Base-by-base conservation (phyloP, 768 basidiomycete species). In the Phylloporus sp. region DNA sequence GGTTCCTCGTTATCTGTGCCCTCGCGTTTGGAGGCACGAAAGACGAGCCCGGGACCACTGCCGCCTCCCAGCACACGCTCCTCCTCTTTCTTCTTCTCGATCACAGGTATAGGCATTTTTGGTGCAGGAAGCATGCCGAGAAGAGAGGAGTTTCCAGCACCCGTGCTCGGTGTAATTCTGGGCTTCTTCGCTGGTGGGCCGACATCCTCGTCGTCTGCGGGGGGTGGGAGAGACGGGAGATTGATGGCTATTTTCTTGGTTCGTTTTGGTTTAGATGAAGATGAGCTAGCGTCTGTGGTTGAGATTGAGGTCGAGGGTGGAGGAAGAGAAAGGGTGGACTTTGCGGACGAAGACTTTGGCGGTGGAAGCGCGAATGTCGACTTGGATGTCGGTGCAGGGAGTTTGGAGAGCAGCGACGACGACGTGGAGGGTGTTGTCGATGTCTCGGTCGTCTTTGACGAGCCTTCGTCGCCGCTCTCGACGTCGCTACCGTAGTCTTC, bases 401-500 rank as follows among this genome's bases (percentile, higher is more conserved):
- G 60, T 53, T 47, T 58, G n/a, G 60, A 47, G 29, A 52, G 45
- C 18, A 65, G 49, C 4, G 51, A 54, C n/a, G 58, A 53, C 15
- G 59, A 18, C 24, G 24, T 16, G 24, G 41, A 3, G 16, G 18
- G 20, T 5, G 49, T 22, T 41, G 35, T 48, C 12, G 31, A 13
- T 29, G 51, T n/a, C 41, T 63, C 16, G 20, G 48, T 34, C 31
- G 55, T 15, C 41, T 23, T 29, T 10, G 57, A 22, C 7, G 50
- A 62, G 29, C 50, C 52, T 50, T 80, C 79, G 52, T 73, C 70
- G 51, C 81, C 84, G 61, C 73, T 78, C 57, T 86, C 82, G 60
- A 69, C 78, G 70, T 77, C 86, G 69, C 88, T 91, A 56, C 86
- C 86, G 60, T 91, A 90, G 73, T 76, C 80, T 60, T 86, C 87